Evolutionary conservation across 257 asterid genomes (phyloP).

Genomic region (Leptodermis oblonga): DNA sequence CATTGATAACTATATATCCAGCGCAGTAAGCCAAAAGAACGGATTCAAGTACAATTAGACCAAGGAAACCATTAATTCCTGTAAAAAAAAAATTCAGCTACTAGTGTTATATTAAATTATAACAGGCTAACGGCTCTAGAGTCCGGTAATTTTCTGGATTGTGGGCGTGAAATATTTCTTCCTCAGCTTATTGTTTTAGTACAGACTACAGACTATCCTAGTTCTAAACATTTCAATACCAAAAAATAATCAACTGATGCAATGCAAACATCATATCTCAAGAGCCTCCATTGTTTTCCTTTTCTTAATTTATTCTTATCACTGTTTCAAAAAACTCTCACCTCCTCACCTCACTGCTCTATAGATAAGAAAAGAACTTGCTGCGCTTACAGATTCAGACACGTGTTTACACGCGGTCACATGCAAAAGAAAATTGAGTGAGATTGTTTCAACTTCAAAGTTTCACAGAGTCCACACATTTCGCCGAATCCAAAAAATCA

Average conservation of each 20-base stretch:
- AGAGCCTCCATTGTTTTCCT: not conserved
- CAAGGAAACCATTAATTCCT: not conserved
- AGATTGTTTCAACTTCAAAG: not conserved
- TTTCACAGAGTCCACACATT: constrained; percentile 8
- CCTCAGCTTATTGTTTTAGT: not conserved
- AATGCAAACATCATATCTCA: not conserved
- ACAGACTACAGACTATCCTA: not conserved
- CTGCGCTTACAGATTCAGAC: not conserved
- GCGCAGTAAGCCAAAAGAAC: not conserved
- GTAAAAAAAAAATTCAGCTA: not conserved
- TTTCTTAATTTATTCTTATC: not conserved
- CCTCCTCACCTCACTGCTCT: not conserved
- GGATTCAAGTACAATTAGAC: not conserved
- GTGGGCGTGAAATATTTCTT: not conserved
- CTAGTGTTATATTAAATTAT: no score
- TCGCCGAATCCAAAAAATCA: no score
- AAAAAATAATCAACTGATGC: not conserved
- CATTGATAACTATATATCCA: not conserved
- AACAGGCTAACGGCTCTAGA: no score
- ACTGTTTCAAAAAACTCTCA: not conserved
- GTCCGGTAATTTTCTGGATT: no score
- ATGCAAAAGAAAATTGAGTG: not conserved
- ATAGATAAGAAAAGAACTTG: not conserved
- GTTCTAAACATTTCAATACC: not conserved
- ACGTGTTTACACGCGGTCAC: not conserved